Conservation (phyloP, 2,329 filamentous ascomycete genomes). For the Epicoccum sorghinum region DNA sequence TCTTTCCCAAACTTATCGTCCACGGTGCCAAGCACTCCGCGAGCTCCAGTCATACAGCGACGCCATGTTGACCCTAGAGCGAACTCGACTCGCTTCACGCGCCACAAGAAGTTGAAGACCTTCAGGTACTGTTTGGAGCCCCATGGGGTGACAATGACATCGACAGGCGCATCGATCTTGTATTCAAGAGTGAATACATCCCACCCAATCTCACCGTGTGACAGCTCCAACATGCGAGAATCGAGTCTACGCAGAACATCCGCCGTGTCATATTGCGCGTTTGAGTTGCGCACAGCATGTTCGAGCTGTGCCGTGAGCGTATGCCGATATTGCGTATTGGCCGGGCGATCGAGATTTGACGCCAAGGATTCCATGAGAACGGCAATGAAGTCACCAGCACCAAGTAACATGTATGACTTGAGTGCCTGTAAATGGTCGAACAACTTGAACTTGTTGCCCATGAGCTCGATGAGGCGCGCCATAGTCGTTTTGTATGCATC, state of each 20-base stretch:
- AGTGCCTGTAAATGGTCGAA: slow-evolving; percentile 90
- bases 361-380: slow-evolving; percentile 96
- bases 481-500: slow-evolving; percentile 98
- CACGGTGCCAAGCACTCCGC: slow-evolving; percentile 83
- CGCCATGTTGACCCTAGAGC: slow-evolving; percentile 90
- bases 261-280: slow-evolving; percentile 91
- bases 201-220: slow-evolving; percentile 97
- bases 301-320: slow-evolving; percentile 97
- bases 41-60: slow-evolving; percentile 90
- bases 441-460: slow-evolving; percentile 93
- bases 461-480: slow-evolving; percentile 89
- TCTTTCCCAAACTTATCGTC: slow-evolving; percentile 75
- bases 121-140: slow-evolving; percentile 96
- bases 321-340: slow-evolving; percentile 95
- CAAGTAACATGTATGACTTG: slow-evolving; percentile 92
- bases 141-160: slow-evolving; percentile 96
- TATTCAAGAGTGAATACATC: slow-evolving; percentile 99
- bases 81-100: slow-evolving; percentile 97
- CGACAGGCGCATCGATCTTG: slow-evolving; percentile 94
- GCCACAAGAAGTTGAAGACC: slow-evolving; percentile 98
- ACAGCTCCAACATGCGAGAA: slow-evolving; percentile 96
- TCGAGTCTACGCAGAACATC: slow-evolving; percentile 92
- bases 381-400: slow-evolving; percentile 96
- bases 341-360: slow-evolving; percentile 89
- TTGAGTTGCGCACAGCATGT: slow-evolving; percentile 94